phyloP scores from a whole-genome alignment of 768 basidiomycete genomes.

The Macrolepiota fuliginosa region DNA sequence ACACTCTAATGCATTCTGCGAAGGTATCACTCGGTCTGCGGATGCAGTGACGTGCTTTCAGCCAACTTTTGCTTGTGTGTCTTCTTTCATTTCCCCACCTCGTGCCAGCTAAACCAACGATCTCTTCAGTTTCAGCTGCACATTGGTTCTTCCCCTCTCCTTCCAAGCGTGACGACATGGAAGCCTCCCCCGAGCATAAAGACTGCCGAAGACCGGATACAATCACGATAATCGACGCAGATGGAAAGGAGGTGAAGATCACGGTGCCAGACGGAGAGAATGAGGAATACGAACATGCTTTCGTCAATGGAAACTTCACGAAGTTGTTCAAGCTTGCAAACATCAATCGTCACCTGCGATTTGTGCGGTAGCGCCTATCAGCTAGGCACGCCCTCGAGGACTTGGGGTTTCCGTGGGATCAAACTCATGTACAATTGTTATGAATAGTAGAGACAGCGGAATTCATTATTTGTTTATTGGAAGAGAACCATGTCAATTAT shows the following conservation, averaged over 20 bases:
- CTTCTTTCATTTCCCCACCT: too few species aligned
- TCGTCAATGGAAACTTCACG: neutral
- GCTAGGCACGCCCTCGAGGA: too few species aligned
- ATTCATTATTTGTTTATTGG: neutral
- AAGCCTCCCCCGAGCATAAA: neutral
- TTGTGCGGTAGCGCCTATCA: neutral
- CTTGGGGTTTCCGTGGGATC: too few species aligned
- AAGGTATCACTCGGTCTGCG: neutral
- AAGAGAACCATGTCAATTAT: too few species aligned
- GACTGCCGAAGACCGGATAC: conserved; percentile 6
- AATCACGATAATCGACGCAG: neutral
- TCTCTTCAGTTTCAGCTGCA: neutral
- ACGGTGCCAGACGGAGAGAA: conserved; percentile 4
- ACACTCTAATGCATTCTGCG: neutral
- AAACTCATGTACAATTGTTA: too few species aligned
- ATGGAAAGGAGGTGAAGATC: conserved; percentile 2
- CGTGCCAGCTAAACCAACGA: neutral
- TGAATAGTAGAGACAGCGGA: too few species aligned
- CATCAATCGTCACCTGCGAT: neutral
- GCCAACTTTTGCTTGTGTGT: conserved; percentile 8
- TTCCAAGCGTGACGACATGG: neutral
- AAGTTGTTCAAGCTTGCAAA: conserved; percentile 3
- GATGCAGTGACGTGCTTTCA: neutral
- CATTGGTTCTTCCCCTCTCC: neutral
- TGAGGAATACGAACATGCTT: conserved; percentile 4